Base-by-base conservation (phyloP, 345 rosid species). In the Isatis tinctoria region DNA sequence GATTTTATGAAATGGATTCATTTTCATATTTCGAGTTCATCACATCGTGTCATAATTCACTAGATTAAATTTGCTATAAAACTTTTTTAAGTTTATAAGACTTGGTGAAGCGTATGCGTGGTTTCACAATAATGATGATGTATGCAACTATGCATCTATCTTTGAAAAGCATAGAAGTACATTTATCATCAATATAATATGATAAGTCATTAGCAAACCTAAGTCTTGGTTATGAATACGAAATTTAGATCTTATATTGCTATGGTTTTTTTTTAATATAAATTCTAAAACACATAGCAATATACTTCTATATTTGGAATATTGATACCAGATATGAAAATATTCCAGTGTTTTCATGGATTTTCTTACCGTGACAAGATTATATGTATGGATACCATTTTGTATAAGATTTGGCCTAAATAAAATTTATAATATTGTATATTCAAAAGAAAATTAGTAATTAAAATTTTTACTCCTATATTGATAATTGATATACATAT, bases 101-200 rank as follows among this genome's bases (percentile, higher is more conserved):
- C 8, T 70, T 58, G 3, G 30, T 40, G 9, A 64, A 27, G 32
- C 80, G 53, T 63, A 76, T 69, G 41, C 51, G 41, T 61, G 0
- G 33, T 43, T 69, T 69, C 8, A 59, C 33, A 53, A 43, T 26
- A 37, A 45, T 56, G 72, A 56, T 76, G 66, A 76, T 70, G 76
- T 76, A 64, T 70, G 80, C 80, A 70, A 54, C 39, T 70, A 63
- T 69, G 66, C 52, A 63, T 54, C n/a, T 64, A 54, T 33, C 75
- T 76, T 63, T 27, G 7, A 27, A 33, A 27, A 69, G 65, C 53
- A 14, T 56, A 63, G 0, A 24, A 33, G 39, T 40, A 12, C 6
- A 14, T 49, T 45, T 56, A 33, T 43, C 5, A 41, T 62, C 44
- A 22, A 35, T 26, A 12, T 35, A 35, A 26, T 22, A 43, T 63